Percentiles rank a stretch among this genome's conserved stretches.
Evolutionary conservation across 306 rosid genomes (phyloP).

Genomic region (Lathyrus oleraceus): DNA sequence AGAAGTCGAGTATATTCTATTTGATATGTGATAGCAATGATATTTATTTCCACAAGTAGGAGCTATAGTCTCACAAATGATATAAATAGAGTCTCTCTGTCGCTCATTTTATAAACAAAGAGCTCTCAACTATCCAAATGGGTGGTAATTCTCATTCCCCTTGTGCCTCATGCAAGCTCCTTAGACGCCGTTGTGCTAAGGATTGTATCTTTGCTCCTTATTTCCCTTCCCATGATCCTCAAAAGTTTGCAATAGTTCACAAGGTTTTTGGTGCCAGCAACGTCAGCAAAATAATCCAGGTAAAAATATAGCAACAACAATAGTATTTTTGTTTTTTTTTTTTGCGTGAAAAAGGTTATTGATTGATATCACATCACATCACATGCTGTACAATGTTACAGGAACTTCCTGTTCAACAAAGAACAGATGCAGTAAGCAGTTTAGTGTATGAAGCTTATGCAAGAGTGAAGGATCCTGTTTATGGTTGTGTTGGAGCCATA

Average conservation of each 20-base stretch:
- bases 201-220: conserved; percentile 89
- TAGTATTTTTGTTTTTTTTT: no score
- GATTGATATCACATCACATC: not conserved
- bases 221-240: conserved; percentile 87
- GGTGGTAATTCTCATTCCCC: conserved; percentile 67
- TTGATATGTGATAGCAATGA: conserved; percentile 25
- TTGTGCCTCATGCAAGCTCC: conserved; percentile 95
- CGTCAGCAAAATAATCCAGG: conserved; percentile 95
- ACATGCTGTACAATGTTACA: conserved; percentile 25
- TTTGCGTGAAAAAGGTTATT: not conserved
- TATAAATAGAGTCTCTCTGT: conserved; percentile 34
- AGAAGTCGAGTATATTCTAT: conserved; percentile 21
- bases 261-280: conserved; percentile 98
- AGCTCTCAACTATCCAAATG: conserved; percentile 24
- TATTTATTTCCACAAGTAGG: conserved; percentile 8
- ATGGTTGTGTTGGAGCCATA: conserved; percentile 91
- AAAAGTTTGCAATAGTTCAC: conserved; percentile 86
- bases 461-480: conserved; percentile 84
- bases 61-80: conserved; percentile 16
- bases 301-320: not conserved
- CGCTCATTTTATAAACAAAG: not conserved
- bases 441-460: conserved; percentile 89
- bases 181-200: conserved; percentile 79
- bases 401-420: conserved; percentile 72
- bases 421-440: conserved; percentile 93